phyloP scores from a whole-genome alignment of 805 yeast species.

The Spathaspora hagerdaliae region DNA sequence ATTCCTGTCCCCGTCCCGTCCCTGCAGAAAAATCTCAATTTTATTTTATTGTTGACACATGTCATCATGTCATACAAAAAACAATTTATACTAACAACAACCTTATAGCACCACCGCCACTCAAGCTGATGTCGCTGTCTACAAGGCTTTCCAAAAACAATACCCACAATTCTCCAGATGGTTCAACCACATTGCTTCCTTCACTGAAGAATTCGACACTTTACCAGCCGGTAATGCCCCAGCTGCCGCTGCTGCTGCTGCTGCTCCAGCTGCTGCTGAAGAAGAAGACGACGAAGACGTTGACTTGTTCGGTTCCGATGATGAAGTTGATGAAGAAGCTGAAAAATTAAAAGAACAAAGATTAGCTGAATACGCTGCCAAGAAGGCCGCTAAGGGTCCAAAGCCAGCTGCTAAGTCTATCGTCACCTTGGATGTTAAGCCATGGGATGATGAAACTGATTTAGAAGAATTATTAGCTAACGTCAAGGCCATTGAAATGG shows the following conservation, averaged over 20 bases:
- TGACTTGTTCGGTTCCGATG: conserved; percentile 90
- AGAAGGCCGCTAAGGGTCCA: conserved; percentile 95
- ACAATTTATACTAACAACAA: conserved; percentile 15
- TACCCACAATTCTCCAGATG: conserved; percentile 97
- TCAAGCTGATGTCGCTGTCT: conserved; percentile 92
- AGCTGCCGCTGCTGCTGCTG: conserved; percentile 46
- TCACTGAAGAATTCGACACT: conserved; percentile 76
- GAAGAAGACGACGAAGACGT: conserved; percentile 90
- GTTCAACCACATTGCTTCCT: conserved; percentile 97
- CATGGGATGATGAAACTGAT: conserved; percentile 99
- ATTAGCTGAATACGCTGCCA: conserved; percentile 95
- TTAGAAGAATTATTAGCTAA: conserved; percentile 81
- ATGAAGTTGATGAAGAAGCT: conserved; percentile 95
- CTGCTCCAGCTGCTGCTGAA: conserved; percentile 57
- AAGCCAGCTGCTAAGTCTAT: conserved; percentile 98
- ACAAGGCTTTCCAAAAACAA: conserved; percentile 88
- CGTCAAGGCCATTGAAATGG: conserved; percentile 81
- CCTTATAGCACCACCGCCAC: conserved; percentile 73
- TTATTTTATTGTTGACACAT: too few species aligned
- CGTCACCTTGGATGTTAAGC: conserved; percentile 96
- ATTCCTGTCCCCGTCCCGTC: too few species aligned
- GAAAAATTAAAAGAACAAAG: conserved; percentile 97
- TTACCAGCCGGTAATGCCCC: conserved; percentile 78
- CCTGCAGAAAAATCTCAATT: too few species aligned
- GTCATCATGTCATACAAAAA: too few species aligned